Percentiles rank a stretch among this genome's conserved stretches.
These are phyloP conservation scores for Trematosphaeria pertusa DNA, from an alignment of 2,329 filamentous ascomycete species.

Conservation along the genomic window DNA sequence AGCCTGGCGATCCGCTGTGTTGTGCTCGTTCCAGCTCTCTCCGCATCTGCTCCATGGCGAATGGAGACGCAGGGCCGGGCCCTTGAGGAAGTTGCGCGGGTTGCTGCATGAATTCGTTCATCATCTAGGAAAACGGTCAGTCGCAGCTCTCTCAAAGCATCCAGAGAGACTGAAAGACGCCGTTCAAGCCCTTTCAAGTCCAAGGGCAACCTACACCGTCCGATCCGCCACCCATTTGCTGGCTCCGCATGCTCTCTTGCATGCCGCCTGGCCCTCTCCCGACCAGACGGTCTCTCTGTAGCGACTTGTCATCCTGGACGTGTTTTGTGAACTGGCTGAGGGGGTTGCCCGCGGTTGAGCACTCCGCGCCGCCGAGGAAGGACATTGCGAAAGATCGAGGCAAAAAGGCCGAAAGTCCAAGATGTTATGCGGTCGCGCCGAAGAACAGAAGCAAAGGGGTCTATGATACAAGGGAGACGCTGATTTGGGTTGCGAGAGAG, in stretches of 20 bases:
- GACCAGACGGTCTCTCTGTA: conserved; percentile 88
- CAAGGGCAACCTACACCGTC: conserved; percentile 57
- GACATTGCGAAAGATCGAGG: conserved; percentile 70
- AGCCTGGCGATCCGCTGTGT: conserved; percentile 62
- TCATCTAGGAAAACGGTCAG: conserved; percentile 68
- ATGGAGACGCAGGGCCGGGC: conserved; percentile 61
- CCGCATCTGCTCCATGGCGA: conserved; percentile 72
- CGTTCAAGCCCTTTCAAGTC: neutral
- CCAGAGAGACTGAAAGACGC: conserved; percentile 2
- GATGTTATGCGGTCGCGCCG: too few relatives aligned
- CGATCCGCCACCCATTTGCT: conserved; percentile 71
- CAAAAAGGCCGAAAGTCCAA: neutral
- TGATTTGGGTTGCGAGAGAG: neutral
- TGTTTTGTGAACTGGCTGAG: conserved; percentile 98
- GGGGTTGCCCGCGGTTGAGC: conserved; percentile 94
- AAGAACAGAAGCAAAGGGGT: too few relatives aligned
- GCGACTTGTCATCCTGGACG: conserved; percentile 91
- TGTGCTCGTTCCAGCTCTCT: conserved; percentile 65
- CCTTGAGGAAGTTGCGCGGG: conserved; percentile 66
- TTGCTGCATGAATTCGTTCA: conserved; percentile 91
- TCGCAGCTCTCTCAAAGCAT: conserved; percentile 10
- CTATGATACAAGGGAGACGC: conserved; percentile 4
- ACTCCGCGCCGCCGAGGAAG: conserved; percentile 94
- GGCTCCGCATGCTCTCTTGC: conserved; percentile 79
- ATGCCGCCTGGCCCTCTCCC: conserved; percentile 74